Conservation (phyloP, 2,329 filamentous ascomycete species). For the Verticillium alfalfae region DNA sequence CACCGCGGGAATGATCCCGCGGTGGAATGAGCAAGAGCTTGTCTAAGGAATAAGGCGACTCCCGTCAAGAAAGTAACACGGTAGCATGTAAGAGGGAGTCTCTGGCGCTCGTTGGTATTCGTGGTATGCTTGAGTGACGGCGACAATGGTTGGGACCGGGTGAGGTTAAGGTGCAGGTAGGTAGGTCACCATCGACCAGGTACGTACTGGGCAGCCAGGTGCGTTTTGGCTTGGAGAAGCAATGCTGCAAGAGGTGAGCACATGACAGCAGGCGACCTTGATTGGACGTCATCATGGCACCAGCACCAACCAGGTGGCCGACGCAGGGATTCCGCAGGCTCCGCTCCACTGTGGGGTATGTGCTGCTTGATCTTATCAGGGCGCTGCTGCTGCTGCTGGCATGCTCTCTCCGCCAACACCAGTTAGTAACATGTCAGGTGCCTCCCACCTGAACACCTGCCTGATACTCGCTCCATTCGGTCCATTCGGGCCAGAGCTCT, state of each 20-base stretch:
- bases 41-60: background rate
- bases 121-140: background rate
- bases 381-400: background rate
- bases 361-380: background rate
- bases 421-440: background rate
- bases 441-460: too few relatives aligned
- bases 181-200: background rate
- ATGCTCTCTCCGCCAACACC: too few relatives aligned
- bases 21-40: conserved; percentile 12
- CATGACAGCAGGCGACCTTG: background rate
- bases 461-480: too few relatives aligned
- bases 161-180: background rate
- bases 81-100: background rate
- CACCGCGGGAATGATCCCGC: conserved; percentile 30
- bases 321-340: background rate
- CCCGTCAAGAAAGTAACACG: background rate
- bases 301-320: background rate
- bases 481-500: too few relatives aligned
- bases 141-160: background rate
- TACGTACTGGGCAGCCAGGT: background rate
- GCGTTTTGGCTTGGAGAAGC: background rate
- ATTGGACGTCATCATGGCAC: background rate
- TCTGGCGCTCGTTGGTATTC: background rate
- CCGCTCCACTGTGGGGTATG: background rate
- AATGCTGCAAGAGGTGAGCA: background rate